phyloP scores from a whole-genome alignment of 345 rosid species.

The Brassica nigra region DNA sequence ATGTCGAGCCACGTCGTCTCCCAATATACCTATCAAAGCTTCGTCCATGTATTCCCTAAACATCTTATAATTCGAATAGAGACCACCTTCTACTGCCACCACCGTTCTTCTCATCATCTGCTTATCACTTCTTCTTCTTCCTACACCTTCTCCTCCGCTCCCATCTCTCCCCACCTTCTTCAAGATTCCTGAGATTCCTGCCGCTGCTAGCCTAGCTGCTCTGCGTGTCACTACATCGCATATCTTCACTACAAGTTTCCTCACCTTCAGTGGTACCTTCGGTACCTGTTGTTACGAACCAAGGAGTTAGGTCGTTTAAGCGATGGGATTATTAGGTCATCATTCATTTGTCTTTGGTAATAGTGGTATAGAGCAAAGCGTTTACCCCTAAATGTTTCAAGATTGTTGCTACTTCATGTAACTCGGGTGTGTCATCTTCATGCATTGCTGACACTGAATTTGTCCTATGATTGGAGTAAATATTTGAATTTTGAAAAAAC shows the following conservation, averaged over 20 bases:
- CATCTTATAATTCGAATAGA: constrained; percentile 61
- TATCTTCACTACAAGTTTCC: constrained; percentile 71
- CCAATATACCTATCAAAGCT: constrained; percentile 78
- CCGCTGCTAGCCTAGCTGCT: constrained; percentile 91
- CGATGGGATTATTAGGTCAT: not conserved
- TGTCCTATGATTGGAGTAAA: constrained; percentile 46
- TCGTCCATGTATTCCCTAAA: constrained; percentile 85
- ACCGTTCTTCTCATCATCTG: constrained; percentile 70
- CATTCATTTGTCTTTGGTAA: not conserved
- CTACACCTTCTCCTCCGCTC: constrained; percentile 49
- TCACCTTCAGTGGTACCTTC: constrained; percentile 61
- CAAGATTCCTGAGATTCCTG: constrained; percentile 83
- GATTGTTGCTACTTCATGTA: constrained; percentile 64
- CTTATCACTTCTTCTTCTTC: constrained; percentile 62
- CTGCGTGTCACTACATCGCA: constrained; percentile 83
- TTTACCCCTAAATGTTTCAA: constrained; percentile 70
- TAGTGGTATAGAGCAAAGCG: not conserved
- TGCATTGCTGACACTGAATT: constrained; percentile 75
- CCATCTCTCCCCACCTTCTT: constrained; percentile 94
- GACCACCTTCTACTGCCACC: constrained; percentile 81
- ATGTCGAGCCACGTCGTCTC: constrained; percentile 63
- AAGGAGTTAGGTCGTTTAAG: not conserved
- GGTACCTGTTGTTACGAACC: constrained; percentile 48
- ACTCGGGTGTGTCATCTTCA: constrained; percentile 76
- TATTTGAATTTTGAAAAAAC: not conserved